phyloP scores from a whole-genome alignment of 2,329 filamentous ascomycete genomes.

The Huntiella abstrusa region DNA sequence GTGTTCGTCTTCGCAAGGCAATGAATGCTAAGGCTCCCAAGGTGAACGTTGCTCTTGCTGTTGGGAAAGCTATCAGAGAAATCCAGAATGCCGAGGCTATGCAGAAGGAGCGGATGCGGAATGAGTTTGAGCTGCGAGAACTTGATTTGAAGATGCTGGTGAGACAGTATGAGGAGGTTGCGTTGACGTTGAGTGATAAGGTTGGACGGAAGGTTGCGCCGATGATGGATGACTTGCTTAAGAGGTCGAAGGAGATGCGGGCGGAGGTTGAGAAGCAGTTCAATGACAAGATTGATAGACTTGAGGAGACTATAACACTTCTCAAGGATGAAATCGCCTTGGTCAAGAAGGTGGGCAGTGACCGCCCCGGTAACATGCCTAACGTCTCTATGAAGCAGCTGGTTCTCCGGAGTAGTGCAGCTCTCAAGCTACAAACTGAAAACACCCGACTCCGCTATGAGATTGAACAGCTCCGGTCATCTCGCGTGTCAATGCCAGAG shows the following conservation, averaged over 20 bases:
- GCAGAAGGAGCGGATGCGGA: not conserved
- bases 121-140: not conserved
- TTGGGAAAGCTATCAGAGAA: not conserved
- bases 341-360: not conserved
- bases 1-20: not conserved
- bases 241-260: not conserved
- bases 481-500: not conserved
- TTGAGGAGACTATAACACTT: not conserved
- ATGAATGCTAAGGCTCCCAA: not conserved
- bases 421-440: not conserved
- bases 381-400: not conserved
- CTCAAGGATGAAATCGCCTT: not conserved
- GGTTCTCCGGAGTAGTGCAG: not conserved
- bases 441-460: conserved; percentile 2
- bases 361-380: not conserved
- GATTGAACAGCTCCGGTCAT: not conserved
- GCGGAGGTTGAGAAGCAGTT: not conserved
- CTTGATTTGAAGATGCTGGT: not conserved
- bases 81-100: not conserved
- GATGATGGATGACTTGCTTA: not conserved
- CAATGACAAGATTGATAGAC: not conserved
- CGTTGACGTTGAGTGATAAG: not conserved
- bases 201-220: not conserved
- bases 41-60: not conserved
- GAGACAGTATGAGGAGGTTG: not conserved